Conservation (phyloP, 352 stramenopile genomes). For the Phytopythium mirpurense region DNA sequence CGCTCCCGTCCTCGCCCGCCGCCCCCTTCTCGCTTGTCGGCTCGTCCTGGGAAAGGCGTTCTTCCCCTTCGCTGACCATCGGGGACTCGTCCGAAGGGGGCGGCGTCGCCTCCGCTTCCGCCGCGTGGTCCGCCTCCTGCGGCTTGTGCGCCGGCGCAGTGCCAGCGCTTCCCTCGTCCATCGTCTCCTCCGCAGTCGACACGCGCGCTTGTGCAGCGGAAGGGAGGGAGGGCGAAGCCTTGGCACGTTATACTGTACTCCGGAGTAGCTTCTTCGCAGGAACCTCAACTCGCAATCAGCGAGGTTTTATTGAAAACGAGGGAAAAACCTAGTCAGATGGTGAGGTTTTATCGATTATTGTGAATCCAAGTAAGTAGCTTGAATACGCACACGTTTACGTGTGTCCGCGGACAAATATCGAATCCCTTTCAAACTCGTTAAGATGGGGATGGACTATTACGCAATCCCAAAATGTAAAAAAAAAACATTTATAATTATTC, state of each 20-base stretch:
- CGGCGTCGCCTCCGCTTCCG: conserved; percentile 7
- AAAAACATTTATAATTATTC: no score
- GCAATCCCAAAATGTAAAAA: no score
- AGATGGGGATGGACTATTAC: no score
- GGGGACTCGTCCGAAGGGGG: conserved; percentile 4
- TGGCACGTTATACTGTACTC: background rate
- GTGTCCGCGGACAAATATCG: no score
- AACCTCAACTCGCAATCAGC: conserved; percentile 1
- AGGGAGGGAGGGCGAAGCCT: background rate
- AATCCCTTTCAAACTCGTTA: no score
- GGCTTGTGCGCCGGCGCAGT: background rate
- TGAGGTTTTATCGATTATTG: no score
- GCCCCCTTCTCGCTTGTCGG: conserved; percentile 1
- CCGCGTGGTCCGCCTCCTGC: background rate
- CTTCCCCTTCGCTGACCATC: conserved; percentile 1
- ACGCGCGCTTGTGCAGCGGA: background rate
- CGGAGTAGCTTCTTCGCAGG: background rate
- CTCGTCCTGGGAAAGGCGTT: background rate
- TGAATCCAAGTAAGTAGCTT: no score
- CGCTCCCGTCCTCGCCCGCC: background rate
- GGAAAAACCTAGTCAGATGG: background rate
- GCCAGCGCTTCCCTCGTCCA: conserved; percentile 2
- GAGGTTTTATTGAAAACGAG: background rate
- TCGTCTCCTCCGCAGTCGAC: no score
- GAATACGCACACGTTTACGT: no score